Conservation (phyloP, 2,329 filamentous ascomycete species). For the Pseudogymnoascus pannorum region DNA sequence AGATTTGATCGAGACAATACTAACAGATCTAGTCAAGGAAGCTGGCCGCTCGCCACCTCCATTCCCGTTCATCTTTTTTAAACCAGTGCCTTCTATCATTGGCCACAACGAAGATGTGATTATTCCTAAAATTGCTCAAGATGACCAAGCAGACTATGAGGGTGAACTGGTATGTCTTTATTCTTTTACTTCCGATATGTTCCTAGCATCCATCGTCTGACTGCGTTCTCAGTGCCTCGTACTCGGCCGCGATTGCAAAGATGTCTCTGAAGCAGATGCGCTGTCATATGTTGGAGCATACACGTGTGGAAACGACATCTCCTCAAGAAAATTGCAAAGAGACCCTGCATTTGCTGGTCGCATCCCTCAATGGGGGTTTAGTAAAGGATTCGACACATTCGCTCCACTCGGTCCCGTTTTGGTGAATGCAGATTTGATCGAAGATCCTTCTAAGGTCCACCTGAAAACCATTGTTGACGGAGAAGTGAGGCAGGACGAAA, state of each 20-base stretch:
- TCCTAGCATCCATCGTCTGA: not conserved
- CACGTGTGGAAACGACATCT: constrained; percentile 36
- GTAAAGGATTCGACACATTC: constrained; percentile 38
- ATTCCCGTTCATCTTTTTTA: constrained; percentile 44
- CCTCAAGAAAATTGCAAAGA: constrained; percentile 33
- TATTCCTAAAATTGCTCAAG: constrained; percentile 42
- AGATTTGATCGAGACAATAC: not conserved
- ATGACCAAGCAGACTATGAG: constrained; percentile 26
- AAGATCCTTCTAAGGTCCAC: constrained; percentile 33
- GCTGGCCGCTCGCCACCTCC: constrained; percentile 43
- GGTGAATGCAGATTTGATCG: constrained; percentile 22
- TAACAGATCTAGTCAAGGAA: constrained; percentile 38
- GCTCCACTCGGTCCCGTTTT: constrained; percentile 36
- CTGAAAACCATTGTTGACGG: constrained; percentile 37
- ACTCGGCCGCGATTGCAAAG: constrained; percentile 32
- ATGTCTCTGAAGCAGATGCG: constrained; percentile 33
- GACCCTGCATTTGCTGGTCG: constrained; percentile 33
- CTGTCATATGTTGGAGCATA: constrained; percentile 36
- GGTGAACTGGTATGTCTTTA: constrained; percentile 14
- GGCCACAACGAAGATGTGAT: constrained; percentile 33
- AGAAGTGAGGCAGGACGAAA: constrained; percentile 39
- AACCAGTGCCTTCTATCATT: constrained; percentile 34
- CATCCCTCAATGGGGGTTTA: constrained; percentile 38
- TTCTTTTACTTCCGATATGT: not conserved
- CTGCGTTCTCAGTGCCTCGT: constrained; percentile 27